Conservation (phyloP, 148 eudicot species). For the Persicaria maculosa region DNA sequence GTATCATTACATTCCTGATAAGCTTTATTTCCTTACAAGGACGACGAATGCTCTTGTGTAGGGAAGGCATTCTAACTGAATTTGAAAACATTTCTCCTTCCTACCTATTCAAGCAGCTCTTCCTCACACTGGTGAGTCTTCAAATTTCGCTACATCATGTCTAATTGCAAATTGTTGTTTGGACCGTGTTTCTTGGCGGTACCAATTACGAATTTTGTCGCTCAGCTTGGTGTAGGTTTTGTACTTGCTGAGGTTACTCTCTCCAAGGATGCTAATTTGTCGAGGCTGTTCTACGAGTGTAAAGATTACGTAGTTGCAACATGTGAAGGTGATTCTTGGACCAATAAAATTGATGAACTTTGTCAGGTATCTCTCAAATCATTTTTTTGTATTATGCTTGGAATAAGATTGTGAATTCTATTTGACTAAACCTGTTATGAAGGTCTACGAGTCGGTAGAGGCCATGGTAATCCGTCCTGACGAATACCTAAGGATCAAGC, state of each 20-base stretch:
- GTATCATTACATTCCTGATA: not conserved
- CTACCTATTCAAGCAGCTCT: constrained; percentile 74
- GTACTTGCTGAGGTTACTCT: constrained; percentile 68
- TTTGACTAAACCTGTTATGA: not conserved
- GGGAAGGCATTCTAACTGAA: constrained; percentile 67
- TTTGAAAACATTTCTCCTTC: constrained; percentile 69
- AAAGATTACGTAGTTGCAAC: constrained; percentile 56
- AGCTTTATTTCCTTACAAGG: constrained; percentile 8
- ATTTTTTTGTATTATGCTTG: not conserved
- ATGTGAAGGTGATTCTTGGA: constrained; percentile 60
- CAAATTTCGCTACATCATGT: not conserved
- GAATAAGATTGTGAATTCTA: not conserved
- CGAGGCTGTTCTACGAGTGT: constrained; percentile 62
- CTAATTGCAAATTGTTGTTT: not conserved
- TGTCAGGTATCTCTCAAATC: constrained; percentile 61
- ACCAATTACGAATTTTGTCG: not conserved
- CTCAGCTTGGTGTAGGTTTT: constrained; percentile 79
- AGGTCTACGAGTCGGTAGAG: constrained; percentile 9
- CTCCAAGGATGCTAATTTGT: constrained; percentile 31
- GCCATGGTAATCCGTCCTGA: constrained; percentile 6
- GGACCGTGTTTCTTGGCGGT: not conserved
- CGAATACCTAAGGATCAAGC: constrained; percentile 5
- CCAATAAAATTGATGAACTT: constrained; percentile 59
- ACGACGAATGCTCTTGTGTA: constrained; percentile 26
- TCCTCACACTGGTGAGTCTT: constrained; percentile 62